A percentile compares a stretch with the other conserved stretches of the same genome.
phyloP scores from a whole-genome alignment of 768 basidiomycete species.

The Lactarius deliciosus region DNA sequence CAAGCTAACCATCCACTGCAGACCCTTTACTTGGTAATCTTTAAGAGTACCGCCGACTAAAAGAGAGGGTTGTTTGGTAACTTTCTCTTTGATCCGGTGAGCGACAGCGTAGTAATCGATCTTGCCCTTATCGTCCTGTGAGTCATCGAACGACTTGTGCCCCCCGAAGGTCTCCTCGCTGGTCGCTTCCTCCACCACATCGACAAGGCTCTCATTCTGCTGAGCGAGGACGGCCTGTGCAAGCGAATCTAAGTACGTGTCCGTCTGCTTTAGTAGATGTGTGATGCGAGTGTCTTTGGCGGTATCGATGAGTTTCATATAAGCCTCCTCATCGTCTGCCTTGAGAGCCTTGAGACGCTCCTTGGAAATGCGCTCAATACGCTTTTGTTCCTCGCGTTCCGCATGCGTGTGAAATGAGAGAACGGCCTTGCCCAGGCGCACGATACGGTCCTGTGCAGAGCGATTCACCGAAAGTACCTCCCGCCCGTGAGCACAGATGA shows the following conservation, averaged over 20 bases:
- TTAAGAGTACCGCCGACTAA: constrained; percentile 88
- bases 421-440: constrained; percentile 71
- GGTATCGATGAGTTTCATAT: constrained; percentile 97
- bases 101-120: constrained; percentile 97
- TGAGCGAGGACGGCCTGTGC: constrained; percentile 92
- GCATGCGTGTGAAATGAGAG: constrained; percentile 82
- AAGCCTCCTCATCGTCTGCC: constrained; percentile 99
- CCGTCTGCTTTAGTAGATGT: constrained; percentile 91
- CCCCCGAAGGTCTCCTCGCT: constrained; percentile 93
- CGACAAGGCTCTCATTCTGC: constrained; percentile 62
- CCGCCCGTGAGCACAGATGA: constrained; percentile 82
- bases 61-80: constrained; percentile 68
- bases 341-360: constrained; percentile 98
- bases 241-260: constrained; percentile 90
- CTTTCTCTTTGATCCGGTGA: constrained; percentile 85
- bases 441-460: constrained; percentile 55
- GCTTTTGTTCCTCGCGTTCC: constrained; percentile 97
- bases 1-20: constrained; percentile 98
- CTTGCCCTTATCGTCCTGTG: constrained; percentile 62
- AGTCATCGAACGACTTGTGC: constrained; percentile 62
- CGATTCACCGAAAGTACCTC: constrained; percentile 67
- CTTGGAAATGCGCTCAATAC: constrained; percentile 93
- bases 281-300: constrained; percentile 99
- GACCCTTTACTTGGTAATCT: constrained; percentile 91
- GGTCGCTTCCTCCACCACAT: constrained; percentile 58